Percentiles rank a stretch among this genome's conserved stretches.
phyloP scores from a whole-genome alignment of 768 basidiomycete species.

The Hygrophorus pudorinus region DNA sequence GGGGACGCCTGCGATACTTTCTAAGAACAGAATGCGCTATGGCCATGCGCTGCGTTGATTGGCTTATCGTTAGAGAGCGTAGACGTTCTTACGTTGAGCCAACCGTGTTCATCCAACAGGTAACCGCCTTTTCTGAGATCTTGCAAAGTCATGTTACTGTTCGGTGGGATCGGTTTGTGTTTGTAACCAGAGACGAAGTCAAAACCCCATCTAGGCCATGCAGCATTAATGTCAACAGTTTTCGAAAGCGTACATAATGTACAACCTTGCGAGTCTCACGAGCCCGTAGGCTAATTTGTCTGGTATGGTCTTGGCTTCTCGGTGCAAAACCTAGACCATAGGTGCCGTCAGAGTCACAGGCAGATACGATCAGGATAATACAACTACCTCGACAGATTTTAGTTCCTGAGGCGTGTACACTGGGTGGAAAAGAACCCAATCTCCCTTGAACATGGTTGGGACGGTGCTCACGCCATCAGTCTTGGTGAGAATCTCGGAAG shows the following conservation, averaged over 20 bases:
- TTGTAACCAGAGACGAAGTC: conserved; percentile 84
- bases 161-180: conserved; percentile 53
- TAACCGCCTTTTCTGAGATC: conserved; percentile 70
- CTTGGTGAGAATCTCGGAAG: conserved; percentile 22
- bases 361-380: background rate
- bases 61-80: background rate
- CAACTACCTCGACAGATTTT: conserved; percentile 53
- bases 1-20: conserved; percentile 89
- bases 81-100: conserved; percentile 51
- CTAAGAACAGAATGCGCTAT: conserved; percentile 54
- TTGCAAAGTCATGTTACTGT: conserved; percentile 54
- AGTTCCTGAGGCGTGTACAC: conserved; percentile 75
- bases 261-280: conserved; percentile 44
- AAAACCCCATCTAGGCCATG: conserved; percentile 38
- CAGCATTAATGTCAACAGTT: background rate
- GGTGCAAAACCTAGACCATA: conserved; percentile 65
- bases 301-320: conserved; percentile 47
- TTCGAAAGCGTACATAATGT: conserved; percentile 6
- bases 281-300: conserved; percentile 68
- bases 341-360: conserved; percentile 1
- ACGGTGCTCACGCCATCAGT: conserved; percentile 42
- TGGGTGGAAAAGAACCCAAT: conserved; percentile 92
- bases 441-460: conserved; percentile 50
- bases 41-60: conserved; percentile 3
- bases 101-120: conserved; percentile 62